phyloP scores from a whole-genome alignment of 331 rosid species.

The Pyrus hybrid region DNA sequence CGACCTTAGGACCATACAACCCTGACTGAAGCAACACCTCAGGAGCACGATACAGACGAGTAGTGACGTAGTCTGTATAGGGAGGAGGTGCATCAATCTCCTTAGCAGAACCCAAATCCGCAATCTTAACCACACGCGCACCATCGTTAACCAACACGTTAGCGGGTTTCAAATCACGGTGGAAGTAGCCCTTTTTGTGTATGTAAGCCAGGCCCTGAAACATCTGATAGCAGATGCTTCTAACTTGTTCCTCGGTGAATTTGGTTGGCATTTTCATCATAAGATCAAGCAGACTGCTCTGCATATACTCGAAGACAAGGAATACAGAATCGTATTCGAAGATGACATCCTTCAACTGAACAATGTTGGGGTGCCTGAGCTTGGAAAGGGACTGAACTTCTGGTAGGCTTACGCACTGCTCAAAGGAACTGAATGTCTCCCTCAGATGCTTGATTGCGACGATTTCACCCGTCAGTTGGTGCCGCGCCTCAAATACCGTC shows the following conservation, averaged over 20 bases:
- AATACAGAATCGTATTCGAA: too few relatives aligned
- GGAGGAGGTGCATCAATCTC: background rate
- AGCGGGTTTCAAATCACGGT: slow-evolving; percentile 1
- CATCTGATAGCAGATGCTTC: background rate
- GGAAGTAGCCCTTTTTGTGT: background rate
- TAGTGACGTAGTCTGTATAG: background rate
- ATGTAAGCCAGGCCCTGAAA: background rate
- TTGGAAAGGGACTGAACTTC: background rate
- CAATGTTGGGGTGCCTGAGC: background rate
- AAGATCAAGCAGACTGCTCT: background rate
- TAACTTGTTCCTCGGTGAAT: background rate
- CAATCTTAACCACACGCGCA: background rate
- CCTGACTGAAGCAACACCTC: background rate
- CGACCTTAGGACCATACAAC: background rate
- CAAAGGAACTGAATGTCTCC: too few relatives aligned
- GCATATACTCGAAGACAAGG: background rate
- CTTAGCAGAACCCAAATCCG: background rate
- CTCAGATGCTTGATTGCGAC: too few relatives aligned
- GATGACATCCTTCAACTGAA: background rate
- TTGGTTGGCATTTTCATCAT: background rate
- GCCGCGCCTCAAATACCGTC: too few relatives aligned
- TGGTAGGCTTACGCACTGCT: background rate
- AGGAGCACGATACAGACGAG: background rate
- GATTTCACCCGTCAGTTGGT: too few relatives aligned
- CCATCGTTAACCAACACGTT: background rate